A percentile compares a stretch with the other conserved stretches of the same genome.
Evolutionary conservation across 768 basidiomycete species (phyloP).

Genomic region (Crepidotus variabilis): DNA sequence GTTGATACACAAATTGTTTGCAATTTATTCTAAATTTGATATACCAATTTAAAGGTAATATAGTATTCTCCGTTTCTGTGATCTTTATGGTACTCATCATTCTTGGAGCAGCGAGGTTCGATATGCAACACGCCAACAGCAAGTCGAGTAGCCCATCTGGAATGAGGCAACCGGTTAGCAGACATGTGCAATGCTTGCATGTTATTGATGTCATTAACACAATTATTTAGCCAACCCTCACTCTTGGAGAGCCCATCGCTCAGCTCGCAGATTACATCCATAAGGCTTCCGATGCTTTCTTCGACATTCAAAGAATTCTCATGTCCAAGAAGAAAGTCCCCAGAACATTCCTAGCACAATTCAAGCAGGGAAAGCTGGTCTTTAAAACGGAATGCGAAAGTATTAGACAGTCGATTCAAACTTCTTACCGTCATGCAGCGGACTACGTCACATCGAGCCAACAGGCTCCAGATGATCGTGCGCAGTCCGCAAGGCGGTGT

Average conservation of each 20-base stretch:
- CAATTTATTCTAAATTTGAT: too few species aligned
- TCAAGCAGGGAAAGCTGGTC: constrained; percentile 13
- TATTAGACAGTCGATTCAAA: constrained; percentile 15
- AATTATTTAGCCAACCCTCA: constrained; percentile 6
- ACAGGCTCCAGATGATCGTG: constrained; percentile 16
- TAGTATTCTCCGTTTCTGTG: too few species aligned
- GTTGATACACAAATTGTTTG: too few species aligned
- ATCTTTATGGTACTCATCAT: too few species aligned
- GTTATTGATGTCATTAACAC: too few species aligned
- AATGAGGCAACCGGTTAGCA: not conserved
- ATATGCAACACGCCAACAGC: too few species aligned
- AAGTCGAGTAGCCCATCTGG: not conserved
- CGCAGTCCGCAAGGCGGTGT: constrained; percentile 14
- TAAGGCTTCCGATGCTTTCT: constrained; percentile 14
- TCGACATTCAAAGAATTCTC: constrained; percentile 16
- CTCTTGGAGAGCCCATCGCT: constrained; percentile 14
- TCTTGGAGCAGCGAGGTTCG: too few species aligned
- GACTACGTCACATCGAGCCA: constrained; percentile 17
- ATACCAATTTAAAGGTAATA: too few species aligned
- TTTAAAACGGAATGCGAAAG: constrained; percentile 16
- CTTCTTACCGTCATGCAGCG: constrained; percentile 16
- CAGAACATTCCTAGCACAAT: constrained; percentile 9
- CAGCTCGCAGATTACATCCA: constrained; percentile 15
- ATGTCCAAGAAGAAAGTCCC: constrained; percentile 6
- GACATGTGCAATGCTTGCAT: too few species aligned